Evolutionary conservation across 2,329 filamentous ascomycete species (phyloP), one percentile per base, ranked within the genome.

Genomic region (Claviceps sp.): DNA sequence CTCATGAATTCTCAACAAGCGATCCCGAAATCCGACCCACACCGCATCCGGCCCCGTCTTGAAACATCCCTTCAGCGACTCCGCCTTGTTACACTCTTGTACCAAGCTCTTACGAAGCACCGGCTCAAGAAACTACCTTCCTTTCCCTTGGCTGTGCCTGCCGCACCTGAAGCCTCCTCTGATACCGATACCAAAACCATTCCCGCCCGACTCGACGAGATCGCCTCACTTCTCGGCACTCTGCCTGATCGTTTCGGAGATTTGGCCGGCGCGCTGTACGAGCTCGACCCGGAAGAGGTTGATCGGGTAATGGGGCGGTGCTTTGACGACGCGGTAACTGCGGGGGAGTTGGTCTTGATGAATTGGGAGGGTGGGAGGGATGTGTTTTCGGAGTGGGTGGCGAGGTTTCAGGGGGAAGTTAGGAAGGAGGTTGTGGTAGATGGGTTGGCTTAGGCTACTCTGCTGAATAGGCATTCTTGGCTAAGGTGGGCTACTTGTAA

Each of bases 341-440:
- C 75, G 0, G 73, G 77, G 0, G 74, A 78, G 52, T 62, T 83
- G 47, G 66, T 87, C 13, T 70, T 71, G 48, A 69, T 73, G 54
- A 73, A 74, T 19, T 90, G 86, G 85, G 68, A 76, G 2, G 82
- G 76, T 0, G 67, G 76, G 47, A 73, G 78, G 17, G 89, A 95
- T 60, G 87, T 85, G 60, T 95, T 94, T 62, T 85, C 82, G 0
- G 72, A 77, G 16, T 95, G 89, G 89, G 80, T 76, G n/a, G 72
- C 70, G 11, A 77, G 74, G 56, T 81, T 80, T 56, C 73, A 74
- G 60, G 60, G 64, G 37, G 72, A 77, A 57, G 73, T 80, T 14
- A 76, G 73, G 56, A 76, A 75, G 61, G 61, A 22, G 44, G 10
- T 34, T 46, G 26, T n/a, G 11, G 19, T 22, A 3, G 17, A 42